A percentile compares a stretch with the other conserved stretches of the same genome.
Conservation (phyloP, 306 rosid genomes). For the Acacia acuminata region DNA sequence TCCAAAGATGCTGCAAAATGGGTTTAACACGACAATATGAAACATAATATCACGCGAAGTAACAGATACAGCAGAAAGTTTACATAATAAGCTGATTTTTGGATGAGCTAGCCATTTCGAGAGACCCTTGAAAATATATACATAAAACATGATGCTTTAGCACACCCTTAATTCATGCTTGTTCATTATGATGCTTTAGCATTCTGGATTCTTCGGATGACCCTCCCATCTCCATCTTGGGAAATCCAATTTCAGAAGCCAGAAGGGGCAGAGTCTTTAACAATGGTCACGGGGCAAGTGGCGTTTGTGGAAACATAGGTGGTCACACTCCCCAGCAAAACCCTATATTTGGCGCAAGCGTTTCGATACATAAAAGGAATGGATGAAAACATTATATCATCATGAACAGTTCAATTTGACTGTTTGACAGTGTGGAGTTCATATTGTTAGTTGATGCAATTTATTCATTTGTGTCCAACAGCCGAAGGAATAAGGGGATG, state of each 20-base stretch:
- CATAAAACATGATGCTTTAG: too few relatives aligned
- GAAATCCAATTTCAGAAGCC: conserved; percentile 12
- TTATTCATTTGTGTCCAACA: not conserved
- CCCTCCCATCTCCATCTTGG: not conserved
- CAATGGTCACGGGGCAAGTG: conserved; percentile 50
- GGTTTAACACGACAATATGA: not conserved
- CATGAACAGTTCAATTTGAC: conserved; percentile 1
- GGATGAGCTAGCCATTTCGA: not conserved
- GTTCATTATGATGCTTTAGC: too few relatives aligned
- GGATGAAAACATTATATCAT: not conserved
- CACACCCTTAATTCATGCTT: too few relatives aligned
- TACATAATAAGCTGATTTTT: conserved; percentile 18
- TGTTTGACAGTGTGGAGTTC: not conserved
- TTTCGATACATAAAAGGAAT: not conserved
- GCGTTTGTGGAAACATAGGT: conserved; percentile 50
- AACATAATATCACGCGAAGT: not conserved
- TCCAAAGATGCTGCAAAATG: not conserved
- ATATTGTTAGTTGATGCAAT: not conserved
- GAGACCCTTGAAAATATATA: too few relatives aligned
- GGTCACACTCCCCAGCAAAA: conserved; percentile 60
- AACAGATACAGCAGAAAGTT: conserved; percentile 30
- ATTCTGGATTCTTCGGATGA: not conserved
- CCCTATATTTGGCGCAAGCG: conserved; percentile 40
- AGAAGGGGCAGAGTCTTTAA: conserved; percentile 36
- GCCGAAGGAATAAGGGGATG: not conserved